phyloP scores from a whole-genome alignment of 78 protist genomes.

The Protostelium mycophagum region DNA sequence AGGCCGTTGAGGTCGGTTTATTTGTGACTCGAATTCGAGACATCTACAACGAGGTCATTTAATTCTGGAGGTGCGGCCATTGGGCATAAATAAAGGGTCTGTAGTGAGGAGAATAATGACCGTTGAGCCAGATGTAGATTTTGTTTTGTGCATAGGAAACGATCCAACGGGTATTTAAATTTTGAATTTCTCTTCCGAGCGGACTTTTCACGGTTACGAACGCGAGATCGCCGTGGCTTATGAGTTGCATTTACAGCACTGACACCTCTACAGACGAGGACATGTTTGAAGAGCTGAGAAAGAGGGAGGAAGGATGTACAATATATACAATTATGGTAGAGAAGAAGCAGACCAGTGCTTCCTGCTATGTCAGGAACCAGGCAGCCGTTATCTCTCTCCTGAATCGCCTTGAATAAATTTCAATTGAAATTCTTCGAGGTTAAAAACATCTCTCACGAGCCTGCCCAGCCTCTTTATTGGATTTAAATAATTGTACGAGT shows the following conservation, averaged over 20 bases:
- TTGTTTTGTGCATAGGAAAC: conserved; percentile 45
- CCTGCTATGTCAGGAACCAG: neutral
- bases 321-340: neutral
- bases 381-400: neutral
- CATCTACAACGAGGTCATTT: too few species aligned
- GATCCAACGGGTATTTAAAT: conserved; percentile 36
- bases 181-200: neutral
- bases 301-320: neutral
- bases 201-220: neutral
- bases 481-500: too few species aligned
- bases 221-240: too few species aligned
- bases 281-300: conserved; percentile 36
- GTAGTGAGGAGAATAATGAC: conserved; percentile 22
- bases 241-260: too few species aligned
- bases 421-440: too few species aligned
- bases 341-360: neutral
- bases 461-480: too few species aligned
- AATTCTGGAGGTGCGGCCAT: conserved; percentile 12
- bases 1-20: conserved; percentile 41
- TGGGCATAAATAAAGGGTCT: conserved; percentile 47
- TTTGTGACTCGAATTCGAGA: too few species aligned
- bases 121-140: conserved; percentile 3
- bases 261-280: conserved; percentile 17
- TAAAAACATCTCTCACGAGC: too few species aligned
- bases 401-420: neutral